These are phyloP conservation scores for Tetrapisispora iriomotensis DNA, from an alignment of 805 yeast genomes.

Conservation along the genomic window DNA sequence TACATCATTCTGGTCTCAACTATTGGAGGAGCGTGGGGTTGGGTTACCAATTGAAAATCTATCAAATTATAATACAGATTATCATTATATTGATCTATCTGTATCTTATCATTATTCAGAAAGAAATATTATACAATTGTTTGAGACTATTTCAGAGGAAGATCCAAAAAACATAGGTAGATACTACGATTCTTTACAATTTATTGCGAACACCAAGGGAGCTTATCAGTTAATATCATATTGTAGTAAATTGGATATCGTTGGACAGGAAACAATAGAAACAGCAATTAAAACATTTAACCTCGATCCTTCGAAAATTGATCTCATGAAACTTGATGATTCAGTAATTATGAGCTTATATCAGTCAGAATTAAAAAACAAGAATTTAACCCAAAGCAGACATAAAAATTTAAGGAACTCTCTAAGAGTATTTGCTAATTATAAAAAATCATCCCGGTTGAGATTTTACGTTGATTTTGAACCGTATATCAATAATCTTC, in stretches of 20 bases:
- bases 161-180: constrained; percentile 40
- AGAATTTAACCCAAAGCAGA: constrained; percentile 9
- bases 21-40: constrained; percentile 25
- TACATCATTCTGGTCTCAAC: constrained; percentile 23
- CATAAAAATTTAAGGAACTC: constrained; percentile 31
- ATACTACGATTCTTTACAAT: constrained; percentile 49
- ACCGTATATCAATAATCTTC: constrained; percentile 32
- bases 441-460: constrained; percentile 31
- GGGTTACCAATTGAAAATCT: constrained; percentile 1
- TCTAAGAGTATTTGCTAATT: constrained; percentile 31
- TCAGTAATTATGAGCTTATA: constrained; percentile 28
- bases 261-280: constrained; percentile 41
- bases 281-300: constrained; percentile 31
- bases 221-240: constrained; percentile 41
- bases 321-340: constrained; percentile 18
- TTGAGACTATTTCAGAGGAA: constrained; percentile 30
- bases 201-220: constrained; percentile 39
- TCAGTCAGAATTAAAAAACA: constrained; percentile 18
- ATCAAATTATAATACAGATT: constrained; percentile 18
- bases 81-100: constrained; percentile 38
- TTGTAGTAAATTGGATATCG: constrained; percentile 40
- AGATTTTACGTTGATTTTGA: constrained; percentile 37
- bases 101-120: constrained; percentile 42
- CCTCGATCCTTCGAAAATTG: constrained; percentile 23
- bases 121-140: constrained; percentile 38